These are phyloP conservation scores for Macadamia tetraphylla DNA, from an alignment of 164 flowering plant genomes.

Conservation along the genomic window DNA sequence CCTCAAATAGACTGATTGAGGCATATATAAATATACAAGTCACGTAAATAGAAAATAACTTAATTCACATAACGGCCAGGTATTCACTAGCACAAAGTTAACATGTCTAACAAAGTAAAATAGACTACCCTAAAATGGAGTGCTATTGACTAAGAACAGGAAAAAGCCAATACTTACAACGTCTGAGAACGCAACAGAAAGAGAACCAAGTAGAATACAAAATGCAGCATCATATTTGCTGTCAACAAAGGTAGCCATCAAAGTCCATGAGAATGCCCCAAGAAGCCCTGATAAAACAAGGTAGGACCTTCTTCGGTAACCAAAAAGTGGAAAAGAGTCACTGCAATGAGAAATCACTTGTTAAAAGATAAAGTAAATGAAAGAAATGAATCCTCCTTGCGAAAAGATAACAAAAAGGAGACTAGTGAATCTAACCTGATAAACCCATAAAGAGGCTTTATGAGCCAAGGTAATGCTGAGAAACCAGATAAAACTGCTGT, in stretches of 20 bases:
- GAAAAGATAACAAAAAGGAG: not conserved
- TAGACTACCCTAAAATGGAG: not conserved
- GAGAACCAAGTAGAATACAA: constrained; percentile 96
- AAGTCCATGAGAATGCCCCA: constrained; percentile 92
- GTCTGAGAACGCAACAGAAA: constrained; percentile 98
- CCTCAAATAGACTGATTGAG: too few relatives aligned
- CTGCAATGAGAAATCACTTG: constrained; percentile 33
- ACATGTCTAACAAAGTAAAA: not conserved
- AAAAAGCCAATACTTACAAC: constrained; percentile 62
- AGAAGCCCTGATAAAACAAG: constrained; percentile 89
- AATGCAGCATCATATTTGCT: constrained; percentile 84
- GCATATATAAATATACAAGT: too few relatives aligned
- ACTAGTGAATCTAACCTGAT: constrained; percentile 52
- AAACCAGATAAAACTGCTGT: constrained; percentile 94
- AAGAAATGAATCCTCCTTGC: not conserved
- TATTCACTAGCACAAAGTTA: too few relatives aligned
- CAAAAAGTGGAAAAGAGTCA: constrained; percentile 93
- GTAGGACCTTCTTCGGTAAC: constrained; percentile 97
- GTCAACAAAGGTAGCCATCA: constrained; percentile 89
- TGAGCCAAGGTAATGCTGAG: constrained; percentile 94
- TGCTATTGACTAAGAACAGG: not conserved
- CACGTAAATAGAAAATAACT: too few relatives aligned
- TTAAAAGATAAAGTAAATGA: constrained; percentile 10
- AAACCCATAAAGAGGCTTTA: constrained; percentile 96
- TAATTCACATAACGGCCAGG: too few relatives aligned